Percentiles rank a stretch among this genome's conserved stretches.
Conservation (phyloP, 257 asterid genomes). For the Scutellaria galericulata region DNA sequence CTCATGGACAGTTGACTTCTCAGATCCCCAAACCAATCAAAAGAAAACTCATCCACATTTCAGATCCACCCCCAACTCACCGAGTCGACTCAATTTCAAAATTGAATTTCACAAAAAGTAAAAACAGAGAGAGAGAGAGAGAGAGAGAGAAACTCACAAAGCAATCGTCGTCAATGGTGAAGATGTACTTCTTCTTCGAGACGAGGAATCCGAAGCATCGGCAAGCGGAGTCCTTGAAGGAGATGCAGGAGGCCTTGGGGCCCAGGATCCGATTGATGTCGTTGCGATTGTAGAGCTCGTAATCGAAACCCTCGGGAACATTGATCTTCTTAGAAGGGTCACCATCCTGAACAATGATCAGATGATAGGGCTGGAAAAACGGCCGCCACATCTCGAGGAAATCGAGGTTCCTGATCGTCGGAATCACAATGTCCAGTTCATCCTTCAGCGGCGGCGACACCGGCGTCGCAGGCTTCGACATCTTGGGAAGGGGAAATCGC, state of each 20-base stretch:
- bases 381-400: slow-evolving; percentile 62
- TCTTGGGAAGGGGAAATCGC: not conserved
- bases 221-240: slow-evolving; percentile 63
- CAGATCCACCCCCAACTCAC: slow-evolving; percentile 38
- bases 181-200: slow-evolving; percentile 62
- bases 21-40: slow-evolving; percentile 35
- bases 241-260: slow-evolving; percentile 62
- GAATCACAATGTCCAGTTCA: slow-evolving; percentile 56
- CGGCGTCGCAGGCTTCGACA: slow-evolving; percentile 46
- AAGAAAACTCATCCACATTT: not conserved
- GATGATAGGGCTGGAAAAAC: slow-evolving; percentile 50
- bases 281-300: slow-evolving; percentile 57
- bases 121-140: not conserved
- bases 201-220: slow-evolving; percentile 60
- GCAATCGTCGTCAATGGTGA: slow-evolving; percentile 66
- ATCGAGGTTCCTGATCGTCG: slow-evolving; percentile 54
- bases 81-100: slow-evolving; percentile 4
- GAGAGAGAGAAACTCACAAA: slow-evolving; percentile 43
- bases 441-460: slow-evolving; percentile 55
- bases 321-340: slow-evolving; percentile 47
- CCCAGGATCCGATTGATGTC: slow-evolving; percentile 58
- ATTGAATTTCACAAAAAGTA: not conserved
- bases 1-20: slow-evolving; percentile 41
- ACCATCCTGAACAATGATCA: slow-evolving; percentile 60
- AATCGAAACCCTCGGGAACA: slow-evolving; percentile 54